Percentiles rank a stretch among this genome's conserved stretches.
phyloP scores from a whole-genome alignment of 2,329 filamentous ascomycete species.

The Aspergillus candidus region DNA sequence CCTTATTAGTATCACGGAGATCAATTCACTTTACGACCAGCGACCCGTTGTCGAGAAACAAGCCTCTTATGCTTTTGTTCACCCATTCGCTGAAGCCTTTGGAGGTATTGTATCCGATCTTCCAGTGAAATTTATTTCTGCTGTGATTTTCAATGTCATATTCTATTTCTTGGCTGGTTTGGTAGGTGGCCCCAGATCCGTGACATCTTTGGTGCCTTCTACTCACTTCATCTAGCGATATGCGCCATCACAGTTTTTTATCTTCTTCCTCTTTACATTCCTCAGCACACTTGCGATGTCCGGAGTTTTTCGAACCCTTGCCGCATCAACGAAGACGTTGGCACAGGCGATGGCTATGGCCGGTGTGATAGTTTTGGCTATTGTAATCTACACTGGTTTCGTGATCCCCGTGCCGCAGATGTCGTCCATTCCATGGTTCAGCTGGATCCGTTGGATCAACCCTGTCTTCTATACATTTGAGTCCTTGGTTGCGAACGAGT shows the following conservation, averaged over 20 bases:
- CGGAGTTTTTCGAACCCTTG: conserved; percentile 55
- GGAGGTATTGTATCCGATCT: conserved; percentile 81
- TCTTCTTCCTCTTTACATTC: conserved; percentile 58
- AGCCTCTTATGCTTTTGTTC: conserved; percentile 78
- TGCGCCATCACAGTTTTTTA: conserved; percentile 51
- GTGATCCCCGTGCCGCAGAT: conserved; percentile 54
- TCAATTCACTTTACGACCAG: conserved; percentile 81
- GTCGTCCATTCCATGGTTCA: conserved; percentile 52
- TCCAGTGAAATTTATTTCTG: conserved; percentile 71
- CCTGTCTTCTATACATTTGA: conserved; percentile 63
- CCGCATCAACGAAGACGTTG: conserved; percentile 53
- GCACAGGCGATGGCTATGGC: conserved; percentile 57
- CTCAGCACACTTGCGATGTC: conserved; percentile 53
- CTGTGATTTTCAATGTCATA: conserved; percentile 69
- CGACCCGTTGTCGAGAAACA: conserved; percentile 92
- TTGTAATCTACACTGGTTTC: conserved; percentile 64
- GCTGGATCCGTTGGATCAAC: conserved; percentile 62
- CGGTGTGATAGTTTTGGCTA: conserved; percentile 48
- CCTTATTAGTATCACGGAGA: conserved; percentile 62
- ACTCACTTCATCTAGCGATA: conserved; percentile 22
- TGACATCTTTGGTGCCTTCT: neutral
- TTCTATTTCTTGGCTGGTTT: conserved; percentile 86
- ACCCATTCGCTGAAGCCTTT: conserved; percentile 79
- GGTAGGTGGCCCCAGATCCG: conserved; percentile 14
- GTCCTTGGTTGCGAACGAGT: conserved; percentile 51